Percentiles rank a stretch among this genome's conserved stretches.
phyloP scores from a whole-genome alignment of 805 yeast species.

The Nakazawaea populi region DNA sequence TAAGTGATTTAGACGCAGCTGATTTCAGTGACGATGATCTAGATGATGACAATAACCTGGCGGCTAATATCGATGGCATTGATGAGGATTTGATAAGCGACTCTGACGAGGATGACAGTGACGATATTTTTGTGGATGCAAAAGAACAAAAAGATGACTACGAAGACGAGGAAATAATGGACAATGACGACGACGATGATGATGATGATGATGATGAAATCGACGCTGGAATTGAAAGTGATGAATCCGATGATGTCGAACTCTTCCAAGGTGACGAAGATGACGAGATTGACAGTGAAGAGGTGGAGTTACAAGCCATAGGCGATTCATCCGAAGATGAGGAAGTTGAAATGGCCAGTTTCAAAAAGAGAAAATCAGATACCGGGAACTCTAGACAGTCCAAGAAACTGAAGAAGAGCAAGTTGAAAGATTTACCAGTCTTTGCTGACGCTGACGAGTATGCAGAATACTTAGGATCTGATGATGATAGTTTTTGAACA shows the following conservation, averaged over 20 bases:
- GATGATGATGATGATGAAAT: slow-evolving; percentile 19
- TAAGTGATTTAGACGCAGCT: slow-evolving; percentile 29
- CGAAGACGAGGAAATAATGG: slow-evolving; percentile 30
- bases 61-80: slow-evolving; percentile 12
- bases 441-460: slow-evolving; percentile 90
- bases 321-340: slow-evolving; percentile 23
- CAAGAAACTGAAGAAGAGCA: slow-evolving; percentile 42
- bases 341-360: slow-evolving; percentile 19
- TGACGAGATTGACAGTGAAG: slow-evolving; percentile 22
- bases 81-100: slow-evolving; percentile 22
- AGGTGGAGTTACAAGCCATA: slow-evolving; percentile 20
- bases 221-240: slow-evolving; percentile 1
- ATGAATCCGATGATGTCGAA: slow-evolving; percentile 11
- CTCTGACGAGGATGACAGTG: slow-evolving; percentile 20
- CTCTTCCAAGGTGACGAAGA: slow-evolving; percentile 14
- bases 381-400: slow-evolving; percentile 17
- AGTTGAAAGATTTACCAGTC: slow-evolving; percentile 65
- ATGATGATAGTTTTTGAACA: slow-evolving; percentile 35
- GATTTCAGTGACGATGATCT: slow-evolving; percentile 22
- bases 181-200: slow-evolving; percentile 31
- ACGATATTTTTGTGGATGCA: slow-evolving; percentile 21
- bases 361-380: slow-evolving; percentile 15
- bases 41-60: slow-evolving; percentile 23
- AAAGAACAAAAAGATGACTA: slow-evolving; percentile 31
- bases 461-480: slow-evolving; percentile 63